Base-by-base conservation (phyloP, 106 monocot species). In the Hemerocallis citrina region DNA sequence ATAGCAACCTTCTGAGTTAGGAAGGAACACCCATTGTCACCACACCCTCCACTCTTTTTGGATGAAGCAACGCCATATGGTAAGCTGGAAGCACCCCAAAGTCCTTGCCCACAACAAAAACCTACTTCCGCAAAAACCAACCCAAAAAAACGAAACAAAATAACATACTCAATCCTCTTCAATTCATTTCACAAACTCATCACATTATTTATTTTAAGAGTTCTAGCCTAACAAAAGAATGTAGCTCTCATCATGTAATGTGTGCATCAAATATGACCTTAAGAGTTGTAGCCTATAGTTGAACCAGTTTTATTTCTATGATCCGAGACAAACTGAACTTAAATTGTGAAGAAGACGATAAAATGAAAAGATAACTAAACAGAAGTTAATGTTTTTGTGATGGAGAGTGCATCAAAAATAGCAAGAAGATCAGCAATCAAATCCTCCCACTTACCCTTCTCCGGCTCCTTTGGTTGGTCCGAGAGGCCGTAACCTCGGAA, bases 351-450 rank as follows among this genome's bases (percentile, higher is more conserved):
- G n/a, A 49, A 49, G 49, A 49, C 7, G n/a, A 49, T 19, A 49
- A 19, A 2, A 4, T 6, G 13, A 3, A 41, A 41, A 2, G 1
- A 41, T 41, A 12, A 41, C 10, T 41, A 41, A 2, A 12, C 1
- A 8, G 41, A 41, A 41, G 2, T 12, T 2, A 41, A 41, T 3
- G 32, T 32, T 39, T 59, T 59, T 19, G 84, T 17, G 60, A 72
- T 50, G 17, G 43, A 25, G 54, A 85, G 69, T 2, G 57, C 29
- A 52, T 79, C 79, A 14, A 85, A 62, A 24, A 80, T 79, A 33
- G 57, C 76, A n/a, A 85, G 69, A 45, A 85, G 73, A 59, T 85
- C 79, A 8, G 41, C 59, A 37, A 50, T 31, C 31, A 85, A 65
- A 22, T 85, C 72, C 0, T 57, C 57, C 68, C 68, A 80, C 5